Base-by-base conservation (phyloP, 768 basidiomycete species). In the Antrodiella citrinella region DNA sequence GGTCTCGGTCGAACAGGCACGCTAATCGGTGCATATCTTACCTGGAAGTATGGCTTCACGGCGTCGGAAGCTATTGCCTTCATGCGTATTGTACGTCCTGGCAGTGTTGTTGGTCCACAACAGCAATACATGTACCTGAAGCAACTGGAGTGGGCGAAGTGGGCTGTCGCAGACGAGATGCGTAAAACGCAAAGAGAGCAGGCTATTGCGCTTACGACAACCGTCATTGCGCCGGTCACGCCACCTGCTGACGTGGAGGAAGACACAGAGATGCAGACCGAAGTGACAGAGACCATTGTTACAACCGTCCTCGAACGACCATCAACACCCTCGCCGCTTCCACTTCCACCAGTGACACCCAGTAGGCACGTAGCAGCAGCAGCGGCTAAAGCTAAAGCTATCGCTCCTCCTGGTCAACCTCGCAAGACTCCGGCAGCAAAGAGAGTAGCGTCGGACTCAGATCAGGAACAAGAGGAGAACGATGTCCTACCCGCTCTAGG, bases 41-140 rank as follows among this genome's bases (percentile, higher is more conserved):
- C 96, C 54, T 99, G 96, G 89, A 97, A 97, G 67, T 95, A 97
- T 60, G 91, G 90, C 19, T 99, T 99, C 65, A 91, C 93, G 15
- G 95, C 95, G 1, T 80, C 84, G 46, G 91, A 98, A 68, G 96
- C 87, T 4, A 98, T 98, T 50, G 96, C 87, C 0, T 97, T 94
- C 68, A 98, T 98, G 96, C 86, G 96, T 18, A 91, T 99, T 57
- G 84, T 96, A 49, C 83, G 96, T 42, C 96, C 96, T 2, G 95
- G 93, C 4, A 86, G 85, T 51, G 91, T 93, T 41, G 91, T 94
- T 46, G 91, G 91, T 11, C 90, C 90, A 18, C 90, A 92, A 57
- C 91, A 92, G 62, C 92, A 96, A 65, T 96, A 90, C 63, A 83
- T 96, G 79, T 93, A 94, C 63, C 80, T 91, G 61, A 93, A 93